Evolutionary conservation across 768 basidiomycete genomes (phyloP), one percentile per base, ranked within the genome.

Genomic region (Mycena haematopus): DNA sequence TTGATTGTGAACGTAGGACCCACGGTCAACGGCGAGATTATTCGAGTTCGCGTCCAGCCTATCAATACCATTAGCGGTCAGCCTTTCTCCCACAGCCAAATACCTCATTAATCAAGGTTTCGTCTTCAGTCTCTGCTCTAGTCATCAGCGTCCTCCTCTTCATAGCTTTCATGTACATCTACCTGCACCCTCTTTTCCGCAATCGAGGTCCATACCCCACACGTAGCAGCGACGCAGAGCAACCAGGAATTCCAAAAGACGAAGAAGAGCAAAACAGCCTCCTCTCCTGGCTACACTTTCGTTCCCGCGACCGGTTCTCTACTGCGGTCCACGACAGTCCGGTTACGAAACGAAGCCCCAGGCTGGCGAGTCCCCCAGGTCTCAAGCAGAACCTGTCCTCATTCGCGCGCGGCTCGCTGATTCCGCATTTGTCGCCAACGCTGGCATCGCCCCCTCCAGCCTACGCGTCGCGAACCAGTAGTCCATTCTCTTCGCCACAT

Each of bases 221-320:
- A 51, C 31, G 38, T 19, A 27, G 2, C 44, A 44, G 19, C 19
- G 50, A 54, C 36, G 67, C 65, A 38, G 62, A 64, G 13, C 67
- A 71, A 45, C 57, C 56, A 24, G 66, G 47, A 22, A 45, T 40
- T 15, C 58, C 60, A 36, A 47, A 62, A 47, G 58, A 64, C 46
- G 58, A 64, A 42, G 36, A 70, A 38, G 69, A 70, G 40, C 65
- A 67, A 62, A 62, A 24, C 0, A 56, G 38, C 27, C 72, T 74
- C 7, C 40, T 72, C 35, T 66, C 65, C 7, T 74, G 73, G 73
- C 65, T 74, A 42, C 70, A 72, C 38, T 68, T 71, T 40, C 68
- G 71, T 31, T 74, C 73, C 15, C 71, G 73, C 44, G 73, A 72
- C 1, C 69, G 72, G 17, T 74, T 74, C 54, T 67, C 66, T 38